Evolutionary conservation across 2,329 filamentous ascomycete genomes (phyloP).

Genomic region (Pseudogymnoascus sp.): DNA sequence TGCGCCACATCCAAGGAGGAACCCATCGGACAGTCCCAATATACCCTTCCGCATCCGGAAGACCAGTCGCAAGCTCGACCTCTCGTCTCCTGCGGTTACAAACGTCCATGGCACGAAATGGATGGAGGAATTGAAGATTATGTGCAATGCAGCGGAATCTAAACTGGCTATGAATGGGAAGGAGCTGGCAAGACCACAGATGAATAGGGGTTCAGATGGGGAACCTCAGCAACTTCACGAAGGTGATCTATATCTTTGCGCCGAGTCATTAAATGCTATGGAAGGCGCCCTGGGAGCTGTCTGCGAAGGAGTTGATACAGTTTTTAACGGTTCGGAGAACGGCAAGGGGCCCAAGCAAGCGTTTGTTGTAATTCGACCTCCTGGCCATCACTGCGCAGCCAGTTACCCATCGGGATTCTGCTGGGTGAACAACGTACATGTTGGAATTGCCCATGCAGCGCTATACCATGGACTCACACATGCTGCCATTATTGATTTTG

Average conservation of each 20-base stretch:
- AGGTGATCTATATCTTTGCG: slow-evolving; percentile 83
- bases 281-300: slow-evolving; percentile 89
- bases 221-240: slow-evolving; percentile 58
- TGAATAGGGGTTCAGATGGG: slow-evolving; percentile 41
- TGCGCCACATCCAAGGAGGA: slow-evolving; percentile 55
- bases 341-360: slow-evolving; percentile 58
- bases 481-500: slow-evolving; percentile 87
- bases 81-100: slow-evolving; percentile 70
- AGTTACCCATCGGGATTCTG: slow-evolving; percentile 90
- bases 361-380: slow-evolving; percentile 87
- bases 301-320: slow-evolving; percentile 81
- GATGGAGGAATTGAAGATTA: slow-evolving; percentile 83
- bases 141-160: slow-evolving; percentile 74
- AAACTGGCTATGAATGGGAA: slow-evolving; percentile 70
- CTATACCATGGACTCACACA: slow-evolving; percentile 81
- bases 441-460: slow-evolving; percentile 86
- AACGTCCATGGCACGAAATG: slow-evolving; percentile 85
- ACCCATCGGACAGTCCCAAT: slow-evolving; percentile 37
- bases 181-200: slow-evolving; percentile 64
- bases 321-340: slow-evolving; percentile 51
- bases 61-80: slow-evolving; percentile 60
- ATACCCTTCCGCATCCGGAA: slow-evolving; percentile 81
- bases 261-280: slow-evolving; percentile 77
- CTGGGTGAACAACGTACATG: slow-evolving; percentile 97
- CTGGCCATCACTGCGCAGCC: slow-evolving; percentile 90